Base-by-base conservation (phyloP, 1,284 basidiomycete species). In the Ganoderma meredithae region DNA sequence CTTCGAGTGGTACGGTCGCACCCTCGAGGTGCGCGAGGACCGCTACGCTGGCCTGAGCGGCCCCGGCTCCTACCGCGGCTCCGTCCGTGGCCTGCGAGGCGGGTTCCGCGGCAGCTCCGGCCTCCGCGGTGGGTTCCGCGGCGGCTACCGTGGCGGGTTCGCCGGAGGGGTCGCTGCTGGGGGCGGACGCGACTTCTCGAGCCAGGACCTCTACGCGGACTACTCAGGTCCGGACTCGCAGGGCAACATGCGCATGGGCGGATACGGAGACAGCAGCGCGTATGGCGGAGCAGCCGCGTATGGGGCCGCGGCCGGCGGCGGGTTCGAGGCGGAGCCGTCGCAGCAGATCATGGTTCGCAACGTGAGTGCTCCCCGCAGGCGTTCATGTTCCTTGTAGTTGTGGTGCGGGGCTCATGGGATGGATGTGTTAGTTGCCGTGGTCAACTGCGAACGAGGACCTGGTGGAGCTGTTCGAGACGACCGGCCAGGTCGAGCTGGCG, bases 391-490 rank as follows among this genome's bases (percentile, higher is more conserved):
- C 2, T 31, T 31, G 27, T 31, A 31, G 27, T 41, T 41, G 52
- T 62, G 17, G 39, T 55, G 2, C 33, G 27, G 27, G 19, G 44
- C 66, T 71, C 67, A 69, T 43, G 27, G 7, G 33, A 52, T 13
- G 36, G 36, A 9, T 7, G 36, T 36, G 39, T n/a, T 74, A 98
- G 96, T 83, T 99, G 22, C 97, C 97, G 0, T 99, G 96, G 96
- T 98, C 96, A 19, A 99, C 97, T 43, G 95, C 96, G n/a, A 98
- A 99, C 80, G 97, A 99, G 78, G 97, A 99, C 78, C 84, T 99
- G 39, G 97, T 99, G 31, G 97, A 99, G 82, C 83, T 99, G 40
- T 99, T 99, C 77, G 97, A 98, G 83, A 99, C 97, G 40, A 98
- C 96, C 1, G 97, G 97, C 12, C 92, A 92, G 72, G 97, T 99